Conservation (phyloP, 306 rosid species). For the Leucaena leucocephala region DNA sequence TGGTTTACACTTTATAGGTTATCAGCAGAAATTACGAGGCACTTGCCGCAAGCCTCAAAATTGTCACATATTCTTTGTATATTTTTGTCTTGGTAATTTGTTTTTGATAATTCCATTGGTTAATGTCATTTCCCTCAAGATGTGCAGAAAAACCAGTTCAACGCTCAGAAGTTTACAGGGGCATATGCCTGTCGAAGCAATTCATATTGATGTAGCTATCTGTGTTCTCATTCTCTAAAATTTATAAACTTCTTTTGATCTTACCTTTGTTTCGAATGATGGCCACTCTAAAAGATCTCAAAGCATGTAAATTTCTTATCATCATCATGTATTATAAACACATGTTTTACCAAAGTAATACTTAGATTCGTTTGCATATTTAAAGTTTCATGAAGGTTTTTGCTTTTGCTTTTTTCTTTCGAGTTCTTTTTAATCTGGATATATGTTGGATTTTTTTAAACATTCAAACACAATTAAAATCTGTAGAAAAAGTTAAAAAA, state of each 20-base stretch:
- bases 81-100: constrained; percentile 48
- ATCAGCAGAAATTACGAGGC: constrained; percentile 27
- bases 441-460: too few relatives aligned
- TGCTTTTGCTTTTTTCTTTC: too few relatives aligned
- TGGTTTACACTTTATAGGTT: constrained; percentile 33
- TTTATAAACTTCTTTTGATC: neutral
- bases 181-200: constrained; percentile 3
- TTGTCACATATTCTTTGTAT: constrained; percentile 59
- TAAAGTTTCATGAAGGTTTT: neutral
- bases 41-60: constrained; percentile 29
- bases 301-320: neutral
- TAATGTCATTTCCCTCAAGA: constrained; percentile 38
- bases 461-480: too few relatives aligned
- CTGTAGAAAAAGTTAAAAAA: neutral
- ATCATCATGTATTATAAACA: neutral
- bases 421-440: too few relatives aligned
- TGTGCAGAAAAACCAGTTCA: constrained; percentile 32
- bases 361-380: neutral
- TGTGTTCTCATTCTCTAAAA: neutral
- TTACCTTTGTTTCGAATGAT: neutral
- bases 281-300: neutral
- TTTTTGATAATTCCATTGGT: constrained; percentile 50
- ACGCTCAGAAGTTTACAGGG: neutral
- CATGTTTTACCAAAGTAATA: neutral
- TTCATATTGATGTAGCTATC: constrained; percentile 5